Evolutionary conservation across 148 eudicot genomes (phyloP), one percentile per base, ranked within the genome.

Genomic region (Pouteria glomerata): DNA sequence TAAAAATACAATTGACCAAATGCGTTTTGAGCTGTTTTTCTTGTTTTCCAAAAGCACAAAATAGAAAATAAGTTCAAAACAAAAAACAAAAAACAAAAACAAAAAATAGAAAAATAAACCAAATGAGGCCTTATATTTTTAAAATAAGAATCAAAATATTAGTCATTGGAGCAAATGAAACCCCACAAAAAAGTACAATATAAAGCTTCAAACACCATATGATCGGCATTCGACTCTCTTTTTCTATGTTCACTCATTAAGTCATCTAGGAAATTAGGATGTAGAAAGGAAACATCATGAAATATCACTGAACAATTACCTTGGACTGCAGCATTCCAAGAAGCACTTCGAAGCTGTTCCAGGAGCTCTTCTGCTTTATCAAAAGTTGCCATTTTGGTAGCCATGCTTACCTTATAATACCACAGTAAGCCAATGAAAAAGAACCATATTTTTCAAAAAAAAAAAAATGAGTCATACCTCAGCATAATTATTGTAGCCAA

Each of bases 311-410:
- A 65, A 19, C 24, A 57, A 66, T 52, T 83, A 95, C 99, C 99
- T 83, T 90, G 87, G 63, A 89, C 88, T 41, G 99, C 96, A 77
- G 97, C 88, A 76, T 87, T 57, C 99, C 99, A 96, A 59, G 97
- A 92, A 70, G 99, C 97, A 80, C 71, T 76, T 58, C 99, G 90
- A 74, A 96, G 89, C 84, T 92, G 87, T 85, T 92, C 99, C 33
- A 92, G 81, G 63, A 96, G 97, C 78, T 92, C 94, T 83, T 85
- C 88, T 75, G 91, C 99, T 85, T 85, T 92, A 45, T 87, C 92
- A 73, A 92, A 88, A 61, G 94, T 96, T 35, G 99, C 99, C 99
- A 96, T 92, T 85, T 92, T 96, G 83, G 88, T 90, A 61, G 97
- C 97, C 99, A 96, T 92, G 80, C 99, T 96, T 68, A 96, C 97